These are phyloP conservation scores for Starmerella floricola DNA, from an alignment of 805 yeast species.

Conservation along the genomic window DNA sequence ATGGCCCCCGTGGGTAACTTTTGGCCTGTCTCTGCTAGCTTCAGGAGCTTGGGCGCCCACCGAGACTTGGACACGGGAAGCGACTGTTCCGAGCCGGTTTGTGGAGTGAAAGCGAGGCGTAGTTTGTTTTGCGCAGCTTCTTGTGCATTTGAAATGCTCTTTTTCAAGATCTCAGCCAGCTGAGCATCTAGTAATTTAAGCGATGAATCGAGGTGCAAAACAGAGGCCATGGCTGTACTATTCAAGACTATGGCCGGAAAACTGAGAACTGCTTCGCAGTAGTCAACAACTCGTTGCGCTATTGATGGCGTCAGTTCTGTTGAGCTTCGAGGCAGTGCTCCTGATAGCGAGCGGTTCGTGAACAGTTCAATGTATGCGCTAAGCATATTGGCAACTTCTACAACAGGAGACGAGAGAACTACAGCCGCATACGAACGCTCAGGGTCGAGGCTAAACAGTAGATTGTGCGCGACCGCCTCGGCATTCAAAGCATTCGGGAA, in stretches of 20 bases:
- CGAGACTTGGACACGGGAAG: slow-evolving; percentile 3
- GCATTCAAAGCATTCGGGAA: slow-evolving; percentile 21
- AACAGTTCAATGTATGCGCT: slow-evolving; percentile 16
- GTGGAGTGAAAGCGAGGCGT: neutral
- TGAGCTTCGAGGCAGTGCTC: neutral
- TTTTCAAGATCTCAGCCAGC: slow-evolving; percentile 42
- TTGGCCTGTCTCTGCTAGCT: slow-evolving; percentile 1
- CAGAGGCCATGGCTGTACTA: slow-evolving; percentile 44
- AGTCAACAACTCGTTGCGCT: slow-evolving; percentile 40
- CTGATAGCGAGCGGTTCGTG: slow-evolving; percentile 10
- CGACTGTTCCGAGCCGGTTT: neutral
- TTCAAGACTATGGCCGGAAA: slow-evolving; percentile 64
- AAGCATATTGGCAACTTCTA: slow-evolving; percentile 5
- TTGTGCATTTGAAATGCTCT: slow-evolving; percentile 29
- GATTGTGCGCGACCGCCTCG: slow-evolving; percentile 68
- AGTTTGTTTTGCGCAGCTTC: slow-evolving; percentile 8
- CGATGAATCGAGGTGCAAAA: slow-evolving; percentile 41
- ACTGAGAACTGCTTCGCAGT: slow-evolving; percentile 45
- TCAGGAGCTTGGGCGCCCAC: neutral
- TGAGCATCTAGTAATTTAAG: slow-evolving; percentile 40
- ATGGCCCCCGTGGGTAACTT: slow-evolving; percentile 37
- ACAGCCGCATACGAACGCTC: slow-evolving; percentile 2
- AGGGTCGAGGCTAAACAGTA: slow-evolving; percentile 34
- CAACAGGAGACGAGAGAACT: slow-evolving; percentile 4
- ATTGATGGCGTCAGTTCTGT: slow-evolving; percentile 30